Evolutionary conservation across 139 green algal species (phyloP).

Genomic region (Pseudopediastrum boryanum): DNA sequence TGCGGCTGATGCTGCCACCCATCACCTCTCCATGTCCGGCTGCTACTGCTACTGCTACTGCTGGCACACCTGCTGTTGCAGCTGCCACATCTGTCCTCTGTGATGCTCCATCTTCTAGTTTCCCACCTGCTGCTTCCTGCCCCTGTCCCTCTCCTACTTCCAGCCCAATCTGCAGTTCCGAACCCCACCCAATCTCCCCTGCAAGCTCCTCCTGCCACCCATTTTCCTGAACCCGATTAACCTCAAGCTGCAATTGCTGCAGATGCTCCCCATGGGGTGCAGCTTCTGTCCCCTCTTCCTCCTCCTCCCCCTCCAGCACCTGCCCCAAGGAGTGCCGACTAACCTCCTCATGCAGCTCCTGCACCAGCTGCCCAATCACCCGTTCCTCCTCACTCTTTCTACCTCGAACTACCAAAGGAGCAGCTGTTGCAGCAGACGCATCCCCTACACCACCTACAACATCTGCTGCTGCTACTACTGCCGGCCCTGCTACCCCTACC

Average conservation of each 20-base stretch:
- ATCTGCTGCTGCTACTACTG: neutral
- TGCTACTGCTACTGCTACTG: neutral
- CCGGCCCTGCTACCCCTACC: neutral
- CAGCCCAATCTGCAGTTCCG: neutral
- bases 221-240: too few species aligned
- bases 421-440: neutral
- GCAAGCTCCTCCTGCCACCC: neutral
- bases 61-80: neutral
- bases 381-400: neutral
- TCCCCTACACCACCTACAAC: neutral
- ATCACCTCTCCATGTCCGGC: neutral
- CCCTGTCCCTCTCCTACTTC: neutral
- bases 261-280: too few species aligned
- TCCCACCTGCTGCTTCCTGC: neutral
- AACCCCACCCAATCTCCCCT: slow-evolving; percentile 2
- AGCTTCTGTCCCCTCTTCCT: too few species aligned
- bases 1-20: slow-evolving; percentile 9
- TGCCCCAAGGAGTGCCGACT: too few species aligned
- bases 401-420: neutral
- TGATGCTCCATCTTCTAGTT: neutral
- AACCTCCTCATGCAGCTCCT: too few species aligned
- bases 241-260: too few species aligned
- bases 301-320: too few species aligned
- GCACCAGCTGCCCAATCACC: too few species aligned
- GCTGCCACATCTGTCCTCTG: neutral